phyloP scores from a whole-genome alignment of 2,329 filamentous ascomycete species.

The Penicillium sp. region DNA sequence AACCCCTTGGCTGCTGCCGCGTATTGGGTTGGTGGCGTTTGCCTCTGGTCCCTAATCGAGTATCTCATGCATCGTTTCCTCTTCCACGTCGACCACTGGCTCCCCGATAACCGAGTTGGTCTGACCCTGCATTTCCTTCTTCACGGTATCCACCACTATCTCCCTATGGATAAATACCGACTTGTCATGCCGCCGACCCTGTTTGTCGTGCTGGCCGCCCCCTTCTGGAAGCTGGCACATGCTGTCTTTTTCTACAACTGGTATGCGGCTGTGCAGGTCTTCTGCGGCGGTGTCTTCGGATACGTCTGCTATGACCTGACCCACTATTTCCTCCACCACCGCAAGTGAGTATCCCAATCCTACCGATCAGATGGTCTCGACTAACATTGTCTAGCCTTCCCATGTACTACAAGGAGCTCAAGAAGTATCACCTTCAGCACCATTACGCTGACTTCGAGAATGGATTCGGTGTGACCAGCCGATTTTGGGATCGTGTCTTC shows the following conservation, averaged over 20 bases:
- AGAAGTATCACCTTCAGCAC: conserved; percentile 96
- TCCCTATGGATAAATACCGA: conserved; percentile 98
- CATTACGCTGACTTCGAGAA: conserved; percentile 98
- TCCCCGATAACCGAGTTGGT: conserved; percentile 86
- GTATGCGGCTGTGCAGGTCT: conserved; percentile 75
- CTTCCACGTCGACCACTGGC: conserved; percentile 89
- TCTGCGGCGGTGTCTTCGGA: conserved; percentile 87
- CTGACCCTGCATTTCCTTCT: conserved; percentile 89
- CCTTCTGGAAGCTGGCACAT: conserved; percentile 92
- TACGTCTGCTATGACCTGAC: conserved; percentile 97
- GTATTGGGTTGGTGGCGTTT: conserved; percentile 70
- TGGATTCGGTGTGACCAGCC: conserved; percentile 92
- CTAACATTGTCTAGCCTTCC: conserved; percentile 60
- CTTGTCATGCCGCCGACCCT: conserved; percentile 95
- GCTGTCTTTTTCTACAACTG: conserved; percentile 78
- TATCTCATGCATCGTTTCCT: conserved; percentile 85
- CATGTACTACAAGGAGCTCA: conserved; percentile 82
- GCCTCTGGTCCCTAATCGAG: conserved; percentile 85
- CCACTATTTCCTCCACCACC: conserved; percentile 97
- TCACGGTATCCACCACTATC: conserved; percentile 95
- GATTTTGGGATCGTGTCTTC: conserved; percentile 93
- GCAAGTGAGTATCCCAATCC: conserved; percentile 60
- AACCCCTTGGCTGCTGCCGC: conserved; percentile 48
- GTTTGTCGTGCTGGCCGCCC: conserved; percentile 76
- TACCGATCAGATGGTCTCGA: not conserved